These are phyloP conservation scores for Penicillium simplicissimum DNA, from an alignment of 495 filamentous ascomycete species.

Conservation along the genomic window DNA sequence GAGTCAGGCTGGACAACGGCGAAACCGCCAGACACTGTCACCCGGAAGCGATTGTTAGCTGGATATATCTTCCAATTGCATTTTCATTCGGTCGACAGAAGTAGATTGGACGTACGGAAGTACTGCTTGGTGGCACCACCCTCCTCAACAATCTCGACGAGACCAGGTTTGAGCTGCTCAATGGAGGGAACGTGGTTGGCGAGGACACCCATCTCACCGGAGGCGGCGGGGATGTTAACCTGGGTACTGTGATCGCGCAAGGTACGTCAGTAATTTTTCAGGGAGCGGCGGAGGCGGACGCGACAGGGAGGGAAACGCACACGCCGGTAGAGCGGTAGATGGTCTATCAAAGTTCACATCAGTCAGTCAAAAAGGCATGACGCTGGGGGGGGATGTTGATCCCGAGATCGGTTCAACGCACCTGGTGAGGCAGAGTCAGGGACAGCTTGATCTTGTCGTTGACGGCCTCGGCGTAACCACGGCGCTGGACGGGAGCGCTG, in stretches of 20 bases:
- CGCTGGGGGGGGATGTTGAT: constrained; percentile 9
- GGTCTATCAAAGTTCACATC: constrained; percentile 45
- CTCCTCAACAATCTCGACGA: constrained; percentile 96
- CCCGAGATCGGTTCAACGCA: constrained; percentile 50
- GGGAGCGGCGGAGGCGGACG: constrained; percentile 16
- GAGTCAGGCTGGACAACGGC: constrained; percentile 96
- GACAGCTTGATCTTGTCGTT: constrained; percentile 97
- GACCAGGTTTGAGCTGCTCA: constrained; percentile 95
- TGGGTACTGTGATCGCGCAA: constrained; percentile 68
- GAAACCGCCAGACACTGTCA: constrained; percentile 90
- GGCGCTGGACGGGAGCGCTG: constrained; percentile 71
- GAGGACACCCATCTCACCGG: constrained; percentile 98
- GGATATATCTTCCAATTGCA: not conserved
- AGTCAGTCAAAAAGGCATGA: constrained; percentile 25
- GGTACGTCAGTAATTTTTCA: constrained; percentile 38
- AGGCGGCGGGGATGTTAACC: constrained; percentile 98
- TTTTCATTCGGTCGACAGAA: constrained; percentile 10
- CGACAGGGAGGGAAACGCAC: constrained; percentile 43
- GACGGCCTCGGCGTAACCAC: constrained; percentile 92
- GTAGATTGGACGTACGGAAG: constrained; percentile 75
- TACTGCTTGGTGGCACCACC: constrained; percentile 90
- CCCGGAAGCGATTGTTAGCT: constrained; percentile 26
- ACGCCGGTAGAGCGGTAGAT: constrained; percentile 78
- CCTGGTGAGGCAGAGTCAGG: constrained; percentile 96
- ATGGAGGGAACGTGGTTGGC: constrained; percentile 99